Evolutionary conservation across 2,329 filamentous ascomycete genomes (phyloP).

Genomic region (Elsinoe batatas): DNA sequence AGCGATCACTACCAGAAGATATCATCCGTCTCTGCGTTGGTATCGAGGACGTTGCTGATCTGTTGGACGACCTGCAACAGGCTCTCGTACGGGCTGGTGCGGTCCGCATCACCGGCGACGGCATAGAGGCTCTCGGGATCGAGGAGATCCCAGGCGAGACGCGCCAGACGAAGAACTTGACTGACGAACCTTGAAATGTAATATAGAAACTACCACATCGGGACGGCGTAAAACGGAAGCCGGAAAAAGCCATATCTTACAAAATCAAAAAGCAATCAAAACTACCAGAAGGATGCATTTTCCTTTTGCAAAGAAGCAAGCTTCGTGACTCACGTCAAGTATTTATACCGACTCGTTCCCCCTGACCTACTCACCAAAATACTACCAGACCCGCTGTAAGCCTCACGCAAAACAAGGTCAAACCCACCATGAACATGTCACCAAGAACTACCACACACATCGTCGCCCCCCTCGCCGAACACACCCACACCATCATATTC

Average conservation of each 20-base stretch:
- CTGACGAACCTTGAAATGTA: slow-evolving; percentile 25
- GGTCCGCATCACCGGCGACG: slow-evolving; percentile 74
- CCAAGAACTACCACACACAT: background rate
- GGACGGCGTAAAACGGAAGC: background rate
- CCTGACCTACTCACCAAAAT: background rate
- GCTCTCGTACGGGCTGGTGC: slow-evolving; percentile 92
- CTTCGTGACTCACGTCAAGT: background rate
- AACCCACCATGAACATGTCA: background rate
- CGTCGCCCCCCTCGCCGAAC: slow-evolving; percentile 17
- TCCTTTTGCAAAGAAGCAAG: background rate
- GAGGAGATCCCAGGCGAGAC: slow-evolving; percentile 23
- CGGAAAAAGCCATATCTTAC: slow-evolving; percentile 1
- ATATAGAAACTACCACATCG: background rate
- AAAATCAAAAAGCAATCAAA: background rate
- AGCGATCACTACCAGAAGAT: slow-evolving; percentile 90
- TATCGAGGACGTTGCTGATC: slow-evolving; percentile 83
- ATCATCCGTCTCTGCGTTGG: slow-evolving; percentile 92
- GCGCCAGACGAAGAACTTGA: slow-evolving; percentile 25
- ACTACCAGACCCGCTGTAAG: background rate
- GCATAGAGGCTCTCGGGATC: slow-evolving; percentile 53
- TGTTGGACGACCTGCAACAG: slow-evolving; percentile 84
- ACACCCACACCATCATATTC: slow-evolving; percentile 39
- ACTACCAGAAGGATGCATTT: background rate
- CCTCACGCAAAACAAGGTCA: no score
- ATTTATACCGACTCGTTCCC: no score